A percentile compares a stretch with the other conserved stretches of the same genome.
Conservation (phyloP, 2,329 filamentous ascomycete species). For the Arthrinium phaeospermum region DNA sequence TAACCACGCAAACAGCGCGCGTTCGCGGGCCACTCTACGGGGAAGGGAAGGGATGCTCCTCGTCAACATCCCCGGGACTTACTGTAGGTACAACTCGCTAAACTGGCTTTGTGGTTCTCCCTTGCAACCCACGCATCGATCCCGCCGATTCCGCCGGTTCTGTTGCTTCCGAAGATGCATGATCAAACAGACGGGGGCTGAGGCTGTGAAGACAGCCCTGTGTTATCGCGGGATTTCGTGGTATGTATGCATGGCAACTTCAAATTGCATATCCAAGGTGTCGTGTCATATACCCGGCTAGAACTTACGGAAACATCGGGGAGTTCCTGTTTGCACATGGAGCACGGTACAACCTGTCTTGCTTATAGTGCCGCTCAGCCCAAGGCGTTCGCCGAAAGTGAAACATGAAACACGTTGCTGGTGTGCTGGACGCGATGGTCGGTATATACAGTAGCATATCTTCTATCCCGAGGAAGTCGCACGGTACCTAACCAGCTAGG, state of each 20-base stretch:
- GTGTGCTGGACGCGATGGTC: not conserved
- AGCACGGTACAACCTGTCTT: not conserved
- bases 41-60: not conserved
- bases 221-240: not conserved
- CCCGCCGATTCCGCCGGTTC: too few species aligned
- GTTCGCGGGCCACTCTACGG: not conserved
- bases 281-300: not conserved
- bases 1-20: not conserved
- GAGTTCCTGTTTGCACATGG: not conserved
- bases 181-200: not conserved
- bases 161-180: not conserved
- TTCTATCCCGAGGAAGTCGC: not conserved
- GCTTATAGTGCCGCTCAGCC: not conserved
- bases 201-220: not conserved
- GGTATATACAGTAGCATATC: not conserved
- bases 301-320: not conserved
- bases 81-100: not conserved
- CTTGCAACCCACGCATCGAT: not conserved
- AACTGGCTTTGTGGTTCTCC: not conserved
- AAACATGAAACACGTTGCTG: constrained; percentile 11
- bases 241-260: not conserved
- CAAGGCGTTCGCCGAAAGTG: constrained; percentile 11
- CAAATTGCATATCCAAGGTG: not conserved
- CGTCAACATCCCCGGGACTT: not conserved
- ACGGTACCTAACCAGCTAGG: not conserved